phyloP scores from a whole-genome alignment of 345 rosid species.

The Aquilaria malaccensis region DNA sequence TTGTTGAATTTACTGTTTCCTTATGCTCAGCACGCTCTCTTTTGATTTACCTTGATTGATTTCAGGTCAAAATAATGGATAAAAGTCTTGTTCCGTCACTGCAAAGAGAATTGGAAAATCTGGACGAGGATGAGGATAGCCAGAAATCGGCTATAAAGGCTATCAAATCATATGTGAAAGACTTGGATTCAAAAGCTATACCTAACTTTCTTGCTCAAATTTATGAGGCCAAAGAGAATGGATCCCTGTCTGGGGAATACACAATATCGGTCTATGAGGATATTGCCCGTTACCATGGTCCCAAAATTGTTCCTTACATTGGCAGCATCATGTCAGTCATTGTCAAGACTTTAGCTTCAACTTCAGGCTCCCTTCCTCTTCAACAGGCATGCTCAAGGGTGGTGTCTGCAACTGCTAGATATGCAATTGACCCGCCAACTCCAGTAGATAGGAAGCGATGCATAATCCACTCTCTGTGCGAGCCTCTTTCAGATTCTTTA shows the following conservation, averaged over 20 bases:
- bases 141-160: conserved; percentile 81
- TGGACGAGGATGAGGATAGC: conserved; percentile 76
- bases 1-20: too few species aligned
- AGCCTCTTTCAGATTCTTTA: conserved; percentile 78
- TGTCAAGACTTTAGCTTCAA: conserved; percentile 77
- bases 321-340: conserved; percentile 80
- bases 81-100: conserved; percentile 66
- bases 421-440: conserved; percentile 73
- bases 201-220: conserved; percentile 82
- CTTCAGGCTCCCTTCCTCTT: conserved; percentile 91
- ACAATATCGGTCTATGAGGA: conserved; percentile 89
- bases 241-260: conserved; percentile 73
- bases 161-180: conserved; percentile 72
- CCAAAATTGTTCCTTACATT: conserved; percentile 85
- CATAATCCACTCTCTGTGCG: conserved; percentile 75
- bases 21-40: too few species aligned
- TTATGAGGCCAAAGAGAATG: conserved; percentile 85
- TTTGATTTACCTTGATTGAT: not conserved
- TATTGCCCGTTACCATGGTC: conserved; percentile 94
- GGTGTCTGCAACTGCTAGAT: conserved; percentile 83
- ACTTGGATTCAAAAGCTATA: conserved; percentile 74
- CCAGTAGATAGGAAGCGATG: conserved; percentile 61
- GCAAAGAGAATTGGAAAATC: conserved; percentile 66
- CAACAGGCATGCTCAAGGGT: conserved; percentile 98
- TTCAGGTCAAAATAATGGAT: conserved; percentile 42